Conservation (phyloP, 225 moss, liverwort and hornwort genomes). For the Asterella californica region DNA sequence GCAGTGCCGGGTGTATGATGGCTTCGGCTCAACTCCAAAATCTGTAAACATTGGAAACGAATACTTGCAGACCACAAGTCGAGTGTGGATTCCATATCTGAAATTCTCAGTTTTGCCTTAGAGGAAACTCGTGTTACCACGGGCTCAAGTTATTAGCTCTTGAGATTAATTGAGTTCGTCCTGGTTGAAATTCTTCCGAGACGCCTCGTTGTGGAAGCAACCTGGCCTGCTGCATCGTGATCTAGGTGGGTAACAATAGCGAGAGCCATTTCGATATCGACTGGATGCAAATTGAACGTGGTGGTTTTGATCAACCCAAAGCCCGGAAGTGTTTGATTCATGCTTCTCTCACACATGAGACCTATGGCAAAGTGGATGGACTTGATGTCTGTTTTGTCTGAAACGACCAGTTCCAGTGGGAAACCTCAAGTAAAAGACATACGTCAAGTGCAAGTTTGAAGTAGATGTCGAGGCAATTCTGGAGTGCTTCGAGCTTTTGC, state of each 20-base stretch:
- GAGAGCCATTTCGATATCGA: background rate
- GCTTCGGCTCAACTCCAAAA: background rate
- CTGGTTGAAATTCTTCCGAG: background rate
- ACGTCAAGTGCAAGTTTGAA: slow-evolving; percentile 9
- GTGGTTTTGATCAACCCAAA: background rate
- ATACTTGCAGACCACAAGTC: background rate
- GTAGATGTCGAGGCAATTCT: slow-evolving; percentile 5
- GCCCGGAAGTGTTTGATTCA: background rate
- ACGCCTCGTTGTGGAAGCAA: background rate
- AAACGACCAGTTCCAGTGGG: background rate
- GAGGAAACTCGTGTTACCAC: no score
- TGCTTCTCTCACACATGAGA: no score
- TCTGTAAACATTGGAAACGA: background rate
- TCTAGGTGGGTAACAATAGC: background rate
- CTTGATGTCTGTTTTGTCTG: background rate
- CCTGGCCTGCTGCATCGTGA: background rate
- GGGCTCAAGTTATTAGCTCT: no score
- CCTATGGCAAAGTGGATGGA: background rate
- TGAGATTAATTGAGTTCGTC: background rate
- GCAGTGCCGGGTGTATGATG: background rate
- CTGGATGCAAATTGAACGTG: background rate
- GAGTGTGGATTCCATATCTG: background rate
- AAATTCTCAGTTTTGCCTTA: no score
- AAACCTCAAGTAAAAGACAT: background rate
- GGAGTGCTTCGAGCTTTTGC: slow-evolving; percentile 9